Conservation (phyloP, 805 yeast species). For the Lipomyces anomalus region DNA sequence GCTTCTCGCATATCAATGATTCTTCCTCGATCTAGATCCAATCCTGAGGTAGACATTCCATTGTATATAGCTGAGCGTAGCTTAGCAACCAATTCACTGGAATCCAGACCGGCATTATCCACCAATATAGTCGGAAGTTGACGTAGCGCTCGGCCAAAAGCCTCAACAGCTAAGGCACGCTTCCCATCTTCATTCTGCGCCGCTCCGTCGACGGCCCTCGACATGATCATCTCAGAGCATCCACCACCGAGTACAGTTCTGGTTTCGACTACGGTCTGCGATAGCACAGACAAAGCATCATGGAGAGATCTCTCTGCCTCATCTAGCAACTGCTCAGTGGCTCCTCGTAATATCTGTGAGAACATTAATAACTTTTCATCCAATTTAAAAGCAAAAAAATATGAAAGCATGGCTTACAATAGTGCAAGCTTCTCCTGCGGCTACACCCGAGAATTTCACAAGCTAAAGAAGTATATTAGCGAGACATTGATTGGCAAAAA, state of each 20-base stretch:
- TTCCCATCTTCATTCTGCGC: constrained; percentile 93
- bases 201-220: constrained; percentile 87
- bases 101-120: constrained; percentile 95
- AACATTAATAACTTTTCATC: too few species aligned
- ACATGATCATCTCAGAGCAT: constrained; percentile 92
- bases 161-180: constrained; percentile 87
- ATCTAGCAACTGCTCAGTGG: constrained; percentile 92
- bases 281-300: constrained; percentile 90
- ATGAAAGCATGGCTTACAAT: too few species aligned
- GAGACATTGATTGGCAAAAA: too few species aligned
- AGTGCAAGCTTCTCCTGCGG: constrained; percentile 94
- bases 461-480: constrained; percentile 41
- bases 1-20: constrained; percentile 91
- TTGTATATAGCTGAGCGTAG: constrained; percentile 84
- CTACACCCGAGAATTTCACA: constrained; percentile 91
- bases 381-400: too few species aligned
- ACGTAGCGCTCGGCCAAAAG: constrained; percentile 89
- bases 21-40: constrained; percentile 75
- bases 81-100: constrained; percentile 85
- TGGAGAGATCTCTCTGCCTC: constrained; percentile 96
- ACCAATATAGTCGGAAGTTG: constrained; percentile 93
- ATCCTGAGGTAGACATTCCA: constrained; percentile 87
- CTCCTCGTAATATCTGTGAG: constrained; percentile 92
- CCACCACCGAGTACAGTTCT: constrained; percentile 94
- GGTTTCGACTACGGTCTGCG: constrained; percentile 90